phyloP scores from a whole-genome alignment of 352 stramenopile species.

The Phytopythium vexans region DNA sequence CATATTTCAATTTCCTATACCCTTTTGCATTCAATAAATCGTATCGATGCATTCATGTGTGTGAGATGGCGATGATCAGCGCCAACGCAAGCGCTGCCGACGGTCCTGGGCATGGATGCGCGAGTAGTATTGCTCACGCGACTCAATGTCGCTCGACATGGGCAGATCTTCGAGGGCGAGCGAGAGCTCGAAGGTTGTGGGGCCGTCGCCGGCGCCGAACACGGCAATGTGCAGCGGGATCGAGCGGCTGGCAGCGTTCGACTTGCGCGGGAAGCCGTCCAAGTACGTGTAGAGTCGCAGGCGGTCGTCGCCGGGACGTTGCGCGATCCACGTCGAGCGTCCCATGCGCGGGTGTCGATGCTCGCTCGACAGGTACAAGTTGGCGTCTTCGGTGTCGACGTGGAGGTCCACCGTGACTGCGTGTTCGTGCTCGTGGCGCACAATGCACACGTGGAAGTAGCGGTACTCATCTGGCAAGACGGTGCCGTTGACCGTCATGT shows the following conservation, averaged over 20 bases:
- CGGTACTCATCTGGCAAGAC: conserved; percentile 49
- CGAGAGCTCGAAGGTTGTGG: conserved; percentile 39
- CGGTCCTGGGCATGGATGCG: conserved; percentile 27
- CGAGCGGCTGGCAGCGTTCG: conserved; percentile 36
- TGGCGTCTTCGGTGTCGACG: conserved; percentile 38
- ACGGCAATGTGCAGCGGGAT: conserved; percentile 76
- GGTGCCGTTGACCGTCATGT: conserved; percentile 63
- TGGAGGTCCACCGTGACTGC: conserved; percentile 63
- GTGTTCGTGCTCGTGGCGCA: conserved; percentile 77
- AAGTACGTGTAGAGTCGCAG: conserved; percentile 76
- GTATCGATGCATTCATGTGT: background rate
- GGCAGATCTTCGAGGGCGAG: conserved; percentile 64
- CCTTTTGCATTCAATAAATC: too few species aligned
- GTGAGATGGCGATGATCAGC: background rate
- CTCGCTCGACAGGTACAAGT: conserved; percentile 69
- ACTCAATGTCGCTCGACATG: conserved; percentile 39
- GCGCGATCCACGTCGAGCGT: conserved; percentile 68
- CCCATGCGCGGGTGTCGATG: conserved; percentile 59
- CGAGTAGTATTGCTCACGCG: conserved; percentile 57
- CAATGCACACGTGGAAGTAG: conserved; percentile 75
- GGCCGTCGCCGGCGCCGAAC: conserved; percentile 29
- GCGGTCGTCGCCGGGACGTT: conserved; percentile 47
- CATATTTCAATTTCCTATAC: too few species aligned
- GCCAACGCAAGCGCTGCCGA: conserved; percentile 9
- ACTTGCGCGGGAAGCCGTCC: conserved; percentile 66